These are phyloP conservation scores for Eimeria nieschulzi DNA, from an alignment of 169 alveolate species.

Conservation along the genomic window DNA sequence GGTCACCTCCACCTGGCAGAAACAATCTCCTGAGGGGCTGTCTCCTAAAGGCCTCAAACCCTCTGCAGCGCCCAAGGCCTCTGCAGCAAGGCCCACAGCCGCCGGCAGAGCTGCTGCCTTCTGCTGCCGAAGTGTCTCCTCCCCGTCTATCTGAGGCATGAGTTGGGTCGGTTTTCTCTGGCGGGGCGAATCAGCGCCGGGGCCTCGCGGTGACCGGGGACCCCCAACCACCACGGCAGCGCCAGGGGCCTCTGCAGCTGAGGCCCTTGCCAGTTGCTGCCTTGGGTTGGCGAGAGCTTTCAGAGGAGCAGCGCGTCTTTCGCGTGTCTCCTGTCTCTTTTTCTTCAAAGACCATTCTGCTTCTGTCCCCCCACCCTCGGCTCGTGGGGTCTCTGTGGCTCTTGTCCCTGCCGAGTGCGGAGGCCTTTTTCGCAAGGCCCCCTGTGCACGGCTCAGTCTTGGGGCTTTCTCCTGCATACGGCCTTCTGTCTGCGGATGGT, in stretches of 20 bases:
- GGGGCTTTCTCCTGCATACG: too few species aligned
- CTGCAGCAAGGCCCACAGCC: not conserved
- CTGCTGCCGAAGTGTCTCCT: not conserved
- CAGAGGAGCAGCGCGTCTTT: not conserved
- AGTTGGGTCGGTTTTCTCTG: not conserved
- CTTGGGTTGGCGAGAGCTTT: not conserved
- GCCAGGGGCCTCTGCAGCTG: not conserved
- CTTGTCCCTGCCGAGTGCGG: too few species aligned
- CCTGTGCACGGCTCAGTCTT: too few species aligned
- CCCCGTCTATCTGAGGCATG: not conserved
- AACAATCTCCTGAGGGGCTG: too few species aligned
- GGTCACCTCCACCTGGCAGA: constrained; percentile 12
- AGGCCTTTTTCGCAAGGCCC: too few species aligned
- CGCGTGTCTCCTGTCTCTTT: too few species aligned
- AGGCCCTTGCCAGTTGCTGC: not conserved
- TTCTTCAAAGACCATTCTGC: too few species aligned
- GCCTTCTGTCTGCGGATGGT: too few species aligned
- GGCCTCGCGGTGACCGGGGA: too few species aligned
- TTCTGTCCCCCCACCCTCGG: too few species aligned
- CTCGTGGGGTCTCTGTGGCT: too few species aligned
- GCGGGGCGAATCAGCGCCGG: not conserved
- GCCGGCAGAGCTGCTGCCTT: not conserved
- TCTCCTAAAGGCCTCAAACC: not conserved
- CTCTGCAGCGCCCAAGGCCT: not conserved
- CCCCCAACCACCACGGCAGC: not conserved